These are phyloP conservation scores for Vigna nakashimae DNA, from an alignment of 306 rosid species.

Conservation along the genomic window DNA sequence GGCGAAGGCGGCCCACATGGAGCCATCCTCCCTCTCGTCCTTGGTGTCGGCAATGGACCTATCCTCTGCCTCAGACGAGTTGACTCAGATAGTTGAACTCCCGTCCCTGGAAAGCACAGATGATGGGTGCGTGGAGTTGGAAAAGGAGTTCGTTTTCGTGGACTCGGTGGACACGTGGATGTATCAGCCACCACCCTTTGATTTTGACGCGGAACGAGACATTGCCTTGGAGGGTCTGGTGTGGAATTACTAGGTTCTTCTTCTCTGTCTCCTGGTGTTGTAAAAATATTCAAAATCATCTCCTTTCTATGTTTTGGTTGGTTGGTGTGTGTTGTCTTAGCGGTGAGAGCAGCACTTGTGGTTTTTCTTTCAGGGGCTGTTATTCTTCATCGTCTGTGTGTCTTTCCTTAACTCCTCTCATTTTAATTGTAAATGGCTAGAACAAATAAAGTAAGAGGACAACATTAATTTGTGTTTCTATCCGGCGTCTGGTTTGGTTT, in stretches of 20 bases:
- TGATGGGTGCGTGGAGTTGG: conserved; percentile 47
- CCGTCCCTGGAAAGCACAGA: conserved; percentile 63
- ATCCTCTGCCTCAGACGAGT: conserved; percentile 60
- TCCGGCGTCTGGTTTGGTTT: too few relatives aligned
- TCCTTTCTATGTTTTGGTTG: not conserved
- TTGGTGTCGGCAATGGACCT: conserved; percentile 42
- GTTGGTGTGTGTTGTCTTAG: not conserved
- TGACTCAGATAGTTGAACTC: conserved; percentile 73
- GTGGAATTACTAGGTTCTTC: conserved; percentile 22
- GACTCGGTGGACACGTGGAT: conserved; percentile 71
- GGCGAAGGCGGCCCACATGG: conserved; percentile 85
- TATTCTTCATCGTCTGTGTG: not conserved
- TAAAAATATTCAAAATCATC: not conserved
- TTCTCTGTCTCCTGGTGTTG: not conserved
- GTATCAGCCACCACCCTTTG: conserved; percentile 62
- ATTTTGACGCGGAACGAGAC: conserved; percentile 49
- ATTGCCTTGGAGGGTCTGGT: not conserved
- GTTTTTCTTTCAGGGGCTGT: conserved; percentile 55
- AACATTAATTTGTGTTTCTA: not conserved
- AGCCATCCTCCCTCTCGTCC: conserved; percentile 33
- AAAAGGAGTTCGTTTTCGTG: conserved; percentile 64
- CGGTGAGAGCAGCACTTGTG: conserved; percentile 50
- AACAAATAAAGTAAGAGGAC: conserved; percentile 35
- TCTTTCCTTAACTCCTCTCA: not conserved
- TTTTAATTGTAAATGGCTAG: conserved; percentile 52